Evolutionary conservation across 2,329 filamentous ascomycete genomes (phyloP).

Genomic region (Monilinia laxa): DNA sequence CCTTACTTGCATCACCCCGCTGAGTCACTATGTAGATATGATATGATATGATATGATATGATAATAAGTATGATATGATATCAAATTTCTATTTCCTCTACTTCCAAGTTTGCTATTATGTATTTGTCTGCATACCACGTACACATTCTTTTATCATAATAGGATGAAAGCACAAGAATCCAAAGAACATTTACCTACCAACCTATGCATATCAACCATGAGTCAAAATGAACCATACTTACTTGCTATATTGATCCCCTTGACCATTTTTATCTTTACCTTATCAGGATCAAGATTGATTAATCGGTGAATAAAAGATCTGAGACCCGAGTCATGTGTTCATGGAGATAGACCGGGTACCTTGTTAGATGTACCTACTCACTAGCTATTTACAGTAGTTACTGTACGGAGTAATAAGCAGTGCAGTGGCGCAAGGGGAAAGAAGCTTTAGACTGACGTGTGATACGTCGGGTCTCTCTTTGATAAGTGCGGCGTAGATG

Average conservation of each 20-base stretch:
- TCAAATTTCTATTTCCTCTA: too few relatives aligned
- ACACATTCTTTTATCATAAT: not conserved
- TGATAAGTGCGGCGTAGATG: not conserved
- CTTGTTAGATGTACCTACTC: not conserved
- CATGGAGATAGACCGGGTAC: conserved; percentile 2
- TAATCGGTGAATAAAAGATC: conserved; percentile 6
- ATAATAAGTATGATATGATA: too few relatives aligned
- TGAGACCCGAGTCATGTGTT: conserved; percentile 15
- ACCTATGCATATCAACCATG: not conserved
- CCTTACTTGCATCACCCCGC: not conserved
- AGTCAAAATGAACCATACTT: not conserved
- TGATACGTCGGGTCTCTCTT: conserved; percentile 12
- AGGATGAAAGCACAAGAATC: not conserved
- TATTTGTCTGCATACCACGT: too few relatives aligned
- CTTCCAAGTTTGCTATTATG: not conserved
- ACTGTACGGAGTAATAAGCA: too few relatives aligned
- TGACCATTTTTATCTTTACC: too few relatives aligned
- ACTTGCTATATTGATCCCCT: too few relatives aligned
- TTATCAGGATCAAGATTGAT: too few relatives aligned
- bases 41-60: too few relatives aligned
- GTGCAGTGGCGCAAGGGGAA: conserved; percentile 17
- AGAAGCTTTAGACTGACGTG: not conserved
- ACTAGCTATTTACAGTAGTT: not conserved
- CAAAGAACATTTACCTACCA: too few relatives aligned
- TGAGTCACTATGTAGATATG: conserved; percentile 1